A percentile compares a stretch with the other conserved stretches of the same genome.
Evolutionary conservation across 192 early-diverging fungal species (phyloP).

Genomic region (Umbelopsis sp.): DNA sequence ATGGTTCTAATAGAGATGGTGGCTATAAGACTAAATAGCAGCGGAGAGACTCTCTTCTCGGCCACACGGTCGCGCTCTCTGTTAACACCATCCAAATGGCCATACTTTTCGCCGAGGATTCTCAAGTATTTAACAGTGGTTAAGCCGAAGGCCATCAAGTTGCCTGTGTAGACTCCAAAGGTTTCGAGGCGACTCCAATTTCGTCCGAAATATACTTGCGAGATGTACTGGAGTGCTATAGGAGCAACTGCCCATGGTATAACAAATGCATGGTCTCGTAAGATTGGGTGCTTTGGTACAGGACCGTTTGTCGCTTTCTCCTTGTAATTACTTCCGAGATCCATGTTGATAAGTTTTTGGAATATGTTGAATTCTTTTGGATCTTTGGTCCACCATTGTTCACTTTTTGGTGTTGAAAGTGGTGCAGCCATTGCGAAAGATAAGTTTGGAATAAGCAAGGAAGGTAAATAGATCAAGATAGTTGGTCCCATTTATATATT

Average conservation of each 20-base stretch:
- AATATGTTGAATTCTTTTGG: background rate
- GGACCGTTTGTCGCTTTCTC: background rate
- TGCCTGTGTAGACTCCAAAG: background rate
- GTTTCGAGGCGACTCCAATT: background rate
- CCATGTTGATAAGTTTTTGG: slow-evolving; percentile 1
- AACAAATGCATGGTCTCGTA: background rate
- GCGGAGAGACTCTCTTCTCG: background rate
- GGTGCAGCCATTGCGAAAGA: slow-evolving; percentile 9
- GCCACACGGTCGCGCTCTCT: slow-evolving; percentile 14
- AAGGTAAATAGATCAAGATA: background rate
- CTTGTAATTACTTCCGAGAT: slow-evolving; percentile 3
- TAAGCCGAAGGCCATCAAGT: slow-evolving; percentile 1
- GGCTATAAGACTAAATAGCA: background rate
- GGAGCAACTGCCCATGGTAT: slow-evolving; percentile 6
- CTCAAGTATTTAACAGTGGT: background rate
- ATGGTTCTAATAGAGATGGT: slow-evolving; percentile 9
- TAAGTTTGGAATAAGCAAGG: background rate
- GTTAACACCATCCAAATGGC: slow-evolving; percentile 8
- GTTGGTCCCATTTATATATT: background rate
- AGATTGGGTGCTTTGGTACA: background rate
- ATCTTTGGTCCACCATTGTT: slow-evolving; percentile 16
- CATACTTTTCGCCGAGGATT: slow-evolving; percentile 5
- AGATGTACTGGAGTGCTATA: slow-evolving; percentile 10
- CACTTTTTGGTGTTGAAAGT: slow-evolving; percentile 2
- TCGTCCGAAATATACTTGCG: background rate